Conservation (phyloP, 306 rosid species). For the Oemleria cerasiformis region DNA sequence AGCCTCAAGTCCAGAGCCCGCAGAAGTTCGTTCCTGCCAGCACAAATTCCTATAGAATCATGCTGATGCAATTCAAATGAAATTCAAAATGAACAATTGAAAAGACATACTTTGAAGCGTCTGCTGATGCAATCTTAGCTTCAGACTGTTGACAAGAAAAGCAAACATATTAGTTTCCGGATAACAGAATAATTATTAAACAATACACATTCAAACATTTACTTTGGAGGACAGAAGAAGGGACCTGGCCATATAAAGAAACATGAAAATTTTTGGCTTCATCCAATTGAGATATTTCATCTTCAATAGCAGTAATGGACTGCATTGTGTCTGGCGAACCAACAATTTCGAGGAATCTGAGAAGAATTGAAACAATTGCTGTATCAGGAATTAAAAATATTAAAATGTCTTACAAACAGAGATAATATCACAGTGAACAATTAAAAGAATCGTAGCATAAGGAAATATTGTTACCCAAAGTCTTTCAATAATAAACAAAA, state of each 20-base stretch:
- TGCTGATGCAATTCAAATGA: slow-evolving; percentile 26
- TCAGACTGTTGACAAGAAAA: slow-evolving; percentile 52
- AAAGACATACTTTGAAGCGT: slow-evolving; percentile 83
- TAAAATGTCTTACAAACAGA: slow-evolving; percentile 2
- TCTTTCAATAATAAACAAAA: slow-evolving; percentile 2
- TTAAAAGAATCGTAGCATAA: not conserved
- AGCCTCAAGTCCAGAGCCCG: slow-evolving; percentile 92
- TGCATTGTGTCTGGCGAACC: slow-evolving; percentile 54
- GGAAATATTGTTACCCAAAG: not conserved
- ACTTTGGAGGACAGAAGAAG: slow-evolving; percentile 20
- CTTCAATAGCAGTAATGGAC: slow-evolving; percentile 40
- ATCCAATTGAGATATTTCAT: slow-evolving; percentile 87
- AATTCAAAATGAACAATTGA: slow-evolving; percentile 21
- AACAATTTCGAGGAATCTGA: slow-evolving; percentile 69
- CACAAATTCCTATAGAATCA: slow-evolving; percentile 39
- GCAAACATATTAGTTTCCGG: slow-evolving; percentile 29
- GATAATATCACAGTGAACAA: slow-evolving; percentile 1
- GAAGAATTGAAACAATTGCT: slow-evolving; percentile 23
- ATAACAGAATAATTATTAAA: slow-evolving; percentile 20
- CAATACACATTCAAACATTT: slow-evolving; percentile 19
- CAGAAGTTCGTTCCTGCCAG: slow-evolving; percentile 75
- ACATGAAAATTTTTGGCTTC: slow-evolving; percentile 77
- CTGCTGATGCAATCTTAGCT: slow-evolving; percentile 49
- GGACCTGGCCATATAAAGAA: slow-evolving; percentile 82
- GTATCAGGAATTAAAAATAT: slow-evolving; percentile 14